Base-by-base conservation (phyloP, 257 asterid genomes). In the Solanum etuberosum region DNA sequence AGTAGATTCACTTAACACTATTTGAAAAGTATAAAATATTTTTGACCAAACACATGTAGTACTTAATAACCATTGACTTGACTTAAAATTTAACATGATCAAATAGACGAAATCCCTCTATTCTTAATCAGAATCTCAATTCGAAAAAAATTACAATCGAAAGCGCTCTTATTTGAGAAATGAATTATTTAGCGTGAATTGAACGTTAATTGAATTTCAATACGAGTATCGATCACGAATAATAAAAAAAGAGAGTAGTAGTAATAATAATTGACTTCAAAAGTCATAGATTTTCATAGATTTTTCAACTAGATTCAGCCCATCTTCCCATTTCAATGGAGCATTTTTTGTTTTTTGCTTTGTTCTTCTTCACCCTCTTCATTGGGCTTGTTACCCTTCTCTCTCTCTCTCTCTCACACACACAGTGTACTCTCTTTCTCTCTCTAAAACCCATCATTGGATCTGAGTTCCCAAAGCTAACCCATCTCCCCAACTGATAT, bases 391-490 rank as follows among this genome's bases (percentile, higher is more conserved):
- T 21, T 73, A 72, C 29, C 27, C 1, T 10, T 6, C 29, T 59
- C 11, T 37, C 31, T 20, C 81, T 73, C 48, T 35, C 78, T 18
- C 40, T 13, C 38, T 0, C 10, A 20, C 48, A 37, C 51, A 74
- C 32, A 37, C 12, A 11, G 31, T 37, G 42, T n/a, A 37, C 16
- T 9, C 48, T 32, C 80, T 71, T 23, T 73, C 51, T 38, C 59
- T n/a, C 83, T 12, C 59, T 76, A 76, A 16, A 78, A 78, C 65
- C 63, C 25, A 85, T 93, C 93, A 89, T 89, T 92, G 95, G 96
- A 94, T 94, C 98, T 92, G 94, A 90, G 89, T 91, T 91, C 93
- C 94, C 90, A 87, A 90, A 81, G 91, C 86, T 84, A 83, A 85
- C 82, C 82, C 54, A 46, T 23, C 57, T 91, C 34, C 72, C 9